Conservation (phyloP, 163 green algal genomes). For the Scenedesmus sp. region DNA sequence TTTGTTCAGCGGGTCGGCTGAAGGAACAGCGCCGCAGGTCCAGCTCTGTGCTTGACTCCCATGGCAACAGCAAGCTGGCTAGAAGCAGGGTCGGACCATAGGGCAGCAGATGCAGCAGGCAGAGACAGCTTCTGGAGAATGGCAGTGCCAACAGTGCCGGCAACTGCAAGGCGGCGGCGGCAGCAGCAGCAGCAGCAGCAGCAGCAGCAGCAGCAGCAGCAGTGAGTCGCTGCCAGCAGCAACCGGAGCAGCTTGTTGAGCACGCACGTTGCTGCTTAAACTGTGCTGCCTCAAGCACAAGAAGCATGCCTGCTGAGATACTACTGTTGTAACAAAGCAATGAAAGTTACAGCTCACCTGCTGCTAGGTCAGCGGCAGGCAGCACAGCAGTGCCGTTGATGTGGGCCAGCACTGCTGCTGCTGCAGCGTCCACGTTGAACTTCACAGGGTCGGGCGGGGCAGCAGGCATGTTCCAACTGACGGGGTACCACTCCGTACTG, state of each 20-base stretch:
- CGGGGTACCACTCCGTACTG: background rate
- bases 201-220: background rate
- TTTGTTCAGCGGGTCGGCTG: background rate
- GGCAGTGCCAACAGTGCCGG: background rate
- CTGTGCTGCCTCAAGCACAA: background rate
- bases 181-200: background rate
- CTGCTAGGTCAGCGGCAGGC: background rate
- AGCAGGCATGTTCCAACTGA: background rate
- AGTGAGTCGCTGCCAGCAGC: background rate
- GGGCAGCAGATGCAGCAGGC: background rate
- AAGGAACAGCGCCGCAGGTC: background rate
- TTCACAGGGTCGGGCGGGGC: background rate
- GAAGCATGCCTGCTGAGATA: background rate
- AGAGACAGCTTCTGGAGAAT: background rate
- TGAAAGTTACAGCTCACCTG: background rate
- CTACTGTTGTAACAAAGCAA: background rate
- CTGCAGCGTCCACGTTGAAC: constrained; percentile 1
- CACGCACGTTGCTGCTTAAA: too few species aligned
- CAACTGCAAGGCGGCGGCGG: background rate
- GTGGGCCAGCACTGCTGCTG: background rate
- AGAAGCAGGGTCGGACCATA: background rate
- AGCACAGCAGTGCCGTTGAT: background rate
- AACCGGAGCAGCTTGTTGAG: too few species aligned
- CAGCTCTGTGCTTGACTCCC: background rate
- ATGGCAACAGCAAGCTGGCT: background rate